phyloP scores from a whole-genome alignment of 371 early-diverging fungal genomes.

The Haplosporangium sp. region DNA sequence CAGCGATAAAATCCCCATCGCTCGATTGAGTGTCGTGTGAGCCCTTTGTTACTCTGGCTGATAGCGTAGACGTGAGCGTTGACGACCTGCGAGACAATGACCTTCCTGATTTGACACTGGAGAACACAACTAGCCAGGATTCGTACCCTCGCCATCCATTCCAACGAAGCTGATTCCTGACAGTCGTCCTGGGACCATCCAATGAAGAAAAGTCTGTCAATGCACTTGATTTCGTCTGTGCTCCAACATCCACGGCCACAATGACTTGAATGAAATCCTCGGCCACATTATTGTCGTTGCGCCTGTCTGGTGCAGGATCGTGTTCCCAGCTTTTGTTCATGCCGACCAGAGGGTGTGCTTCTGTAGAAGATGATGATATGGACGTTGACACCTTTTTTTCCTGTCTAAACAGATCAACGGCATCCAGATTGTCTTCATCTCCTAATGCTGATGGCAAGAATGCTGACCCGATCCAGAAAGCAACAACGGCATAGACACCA shows the following conservation, averaged over 20 bases:
- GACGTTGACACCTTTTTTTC: neutral
- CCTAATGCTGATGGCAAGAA: constrained; percentile 26
- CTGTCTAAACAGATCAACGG: neutral
- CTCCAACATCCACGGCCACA: too few species aligned
- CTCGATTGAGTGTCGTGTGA: too few species aligned
- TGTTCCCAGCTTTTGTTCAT: too few species aligned
- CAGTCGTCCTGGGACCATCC: neutral
- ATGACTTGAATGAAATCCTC: too few species aligned
- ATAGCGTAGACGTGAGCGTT: neutral
- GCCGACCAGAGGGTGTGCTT: too few species aligned
- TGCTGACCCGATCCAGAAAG: constrained; percentile 57
- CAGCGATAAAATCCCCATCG: too few species aligned
- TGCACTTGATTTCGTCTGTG: neutral
- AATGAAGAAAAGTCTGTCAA: neutral
- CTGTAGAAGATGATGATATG: neutral
- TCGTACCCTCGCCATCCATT: constrained; percentile 37
- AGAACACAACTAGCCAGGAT: constrained; percentile 20
- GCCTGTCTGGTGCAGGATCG: too few species aligned
- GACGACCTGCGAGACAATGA: neutral
- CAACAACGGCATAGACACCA: constrained; percentile 65
- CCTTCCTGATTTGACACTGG: constrained; percentile 8
- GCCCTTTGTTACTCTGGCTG: neutral
- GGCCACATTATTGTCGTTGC: too few species aligned
- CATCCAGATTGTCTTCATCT: neutral
- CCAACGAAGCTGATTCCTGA: constrained; percentile 8